Conservation (phyloP, 2,329 filamentous ascomycete genomes). For the Paramyrothecium sp. region DNA sequence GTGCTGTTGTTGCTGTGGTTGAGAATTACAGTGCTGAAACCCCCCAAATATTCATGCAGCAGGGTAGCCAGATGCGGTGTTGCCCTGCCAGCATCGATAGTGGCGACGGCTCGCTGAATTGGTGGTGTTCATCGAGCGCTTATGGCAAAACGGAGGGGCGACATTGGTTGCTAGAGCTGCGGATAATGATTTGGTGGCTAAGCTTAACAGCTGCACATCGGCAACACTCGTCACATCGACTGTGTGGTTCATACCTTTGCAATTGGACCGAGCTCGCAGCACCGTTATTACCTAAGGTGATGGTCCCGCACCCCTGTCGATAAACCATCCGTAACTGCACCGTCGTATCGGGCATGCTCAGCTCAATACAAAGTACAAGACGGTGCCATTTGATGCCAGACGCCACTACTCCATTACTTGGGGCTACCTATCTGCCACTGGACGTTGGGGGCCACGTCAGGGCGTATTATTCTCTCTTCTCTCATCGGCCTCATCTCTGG, state of each 20-base stretch:
- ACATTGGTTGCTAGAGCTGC: background rate
- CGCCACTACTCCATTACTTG: background rate
- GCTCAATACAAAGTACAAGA: background rate
- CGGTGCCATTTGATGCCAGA: background rate
- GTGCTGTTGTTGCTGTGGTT: background rate
- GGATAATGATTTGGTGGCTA: background rate
- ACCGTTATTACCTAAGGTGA: too few relatives aligned
- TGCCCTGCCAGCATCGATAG: too few relatives aligned
- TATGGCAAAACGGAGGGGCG: background rate
- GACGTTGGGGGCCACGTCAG: too few relatives aligned
- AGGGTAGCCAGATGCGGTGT: background rate
- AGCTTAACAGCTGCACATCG: background rate
- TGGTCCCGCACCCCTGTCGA: too few relatives aligned
- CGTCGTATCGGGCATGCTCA: background rate
- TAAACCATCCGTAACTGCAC: too few relatives aligned
- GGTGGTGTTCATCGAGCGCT: background rate
- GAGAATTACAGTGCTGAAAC: background rate
- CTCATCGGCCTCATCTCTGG: too few relatives aligned
- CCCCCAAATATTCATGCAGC: background rate
- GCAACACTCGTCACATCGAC: background rate
- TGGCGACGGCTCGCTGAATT: background rate
- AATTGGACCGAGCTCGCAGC: background rate
- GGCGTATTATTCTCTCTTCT: too few relatives aligned
- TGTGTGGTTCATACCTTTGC: background rate
- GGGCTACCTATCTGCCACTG: too few relatives aligned